phyloP scores from a whole-genome alignment of 371 early-diverging fungal species.

The Saksenaea oblongispora region DNA sequence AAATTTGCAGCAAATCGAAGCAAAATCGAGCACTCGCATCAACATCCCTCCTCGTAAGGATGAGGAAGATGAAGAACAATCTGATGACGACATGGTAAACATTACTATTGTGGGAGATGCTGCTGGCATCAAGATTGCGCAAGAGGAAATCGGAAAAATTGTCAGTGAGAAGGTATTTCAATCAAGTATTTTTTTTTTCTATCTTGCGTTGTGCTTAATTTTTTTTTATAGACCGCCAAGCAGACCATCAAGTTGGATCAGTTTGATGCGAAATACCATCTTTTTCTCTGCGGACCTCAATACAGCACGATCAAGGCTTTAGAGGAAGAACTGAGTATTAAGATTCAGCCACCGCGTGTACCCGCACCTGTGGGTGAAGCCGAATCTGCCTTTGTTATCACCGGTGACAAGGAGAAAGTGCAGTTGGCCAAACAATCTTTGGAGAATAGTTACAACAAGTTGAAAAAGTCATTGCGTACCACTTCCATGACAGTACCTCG shows the following conservation, averaged over 20 bases:
- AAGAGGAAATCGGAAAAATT: slow-evolving; percentile 82
- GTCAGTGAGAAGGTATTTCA: slow-evolving; percentile 70
- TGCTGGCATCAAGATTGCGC: slow-evolving; percentile 82
- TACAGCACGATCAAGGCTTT: slow-evolving; percentile 57
- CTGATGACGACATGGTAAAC: slow-evolving; percentile 57
- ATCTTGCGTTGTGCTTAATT: not conserved
- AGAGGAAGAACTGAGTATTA: slow-evolving; percentile 66
- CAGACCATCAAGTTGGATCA: slow-evolving; percentile 56
- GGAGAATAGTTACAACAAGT: slow-evolving; percentile 55
- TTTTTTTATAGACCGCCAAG: slow-evolving; percentile 50
- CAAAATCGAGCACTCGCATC: slow-evolving; percentile 78
- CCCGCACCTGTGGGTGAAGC: slow-evolving; percentile 11
- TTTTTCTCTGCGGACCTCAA: slow-evolving; percentile 81
- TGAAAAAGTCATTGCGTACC: slow-evolving; percentile 65
- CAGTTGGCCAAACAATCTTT: slow-evolving; percentile 64
- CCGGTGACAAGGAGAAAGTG: slow-evolving; percentile 76
- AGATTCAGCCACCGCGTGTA: slow-evolving; percentile 74
- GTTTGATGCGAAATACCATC: slow-evolving; percentile 69
- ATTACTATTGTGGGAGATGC: slow-evolving; percentile 86
- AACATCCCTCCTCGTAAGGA: slow-evolving; percentile 67
- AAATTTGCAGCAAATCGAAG: slow-evolving; percentile 74
- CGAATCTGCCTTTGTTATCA: slow-evolving; percentile 58
- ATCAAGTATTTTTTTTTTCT: slow-evolving; percentile 5
- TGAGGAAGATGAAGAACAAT: slow-evolving; percentile 54
- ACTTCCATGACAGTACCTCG: slow-evolving; percentile 77